Base-by-base conservation (phyloP, 352 stramenopile species). In the Phytophthora foliorum region DNA sequence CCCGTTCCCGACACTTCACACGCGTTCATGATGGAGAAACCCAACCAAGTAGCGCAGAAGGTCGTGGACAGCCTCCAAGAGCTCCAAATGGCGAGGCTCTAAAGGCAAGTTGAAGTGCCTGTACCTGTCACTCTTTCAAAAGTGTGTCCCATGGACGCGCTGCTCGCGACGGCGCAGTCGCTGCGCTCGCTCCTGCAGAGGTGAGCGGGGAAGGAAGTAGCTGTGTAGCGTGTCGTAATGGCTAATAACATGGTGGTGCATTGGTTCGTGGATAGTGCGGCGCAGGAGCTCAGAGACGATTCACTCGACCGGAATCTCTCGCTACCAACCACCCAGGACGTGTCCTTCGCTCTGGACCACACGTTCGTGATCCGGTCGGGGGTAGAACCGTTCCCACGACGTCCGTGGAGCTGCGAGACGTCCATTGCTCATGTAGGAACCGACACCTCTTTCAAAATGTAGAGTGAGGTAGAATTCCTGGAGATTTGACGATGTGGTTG, bases 181-280 rank as follows among this genome's bases (percentile, higher is more conserved):
- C 61, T 88, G 50, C 77, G 80, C 39, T 68, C 67, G 36, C 81
- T 82, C 65, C 50, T 88, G 7, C 51, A 60, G 42, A 79, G 75
- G 80, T 86, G 32, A 57, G 45, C 22, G 41, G 6, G 9, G 8
- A 6, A 36, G 39, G 2, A 3, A 55, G 17, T 29, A 19, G 31
- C 2, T 49, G 17, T 34, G n/a, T 50, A 34, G 19, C 17, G 6
- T 24, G 52, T 34, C 8, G n/a, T 31, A 34, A 36, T 11, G 9
- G 5, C 22, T 46, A 57, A 58, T 10, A 52, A 55, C 42, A 49
- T 27, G 42, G 42, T 49, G 42, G 7, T n/a, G 19, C 10, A 29
- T 17, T 46, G 11, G 22, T 53, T 64, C 1, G 22, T 62, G 17
- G 14, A 0, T 29, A 89, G 69, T 13, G 66, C 69, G 29, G 61